Evolutionary conservation across 1,284 basidiomycete genomes (phyloP), one percentile per base, ranked within the genome.

Genomic region (Stygiomarasmius scandens): DNA sequence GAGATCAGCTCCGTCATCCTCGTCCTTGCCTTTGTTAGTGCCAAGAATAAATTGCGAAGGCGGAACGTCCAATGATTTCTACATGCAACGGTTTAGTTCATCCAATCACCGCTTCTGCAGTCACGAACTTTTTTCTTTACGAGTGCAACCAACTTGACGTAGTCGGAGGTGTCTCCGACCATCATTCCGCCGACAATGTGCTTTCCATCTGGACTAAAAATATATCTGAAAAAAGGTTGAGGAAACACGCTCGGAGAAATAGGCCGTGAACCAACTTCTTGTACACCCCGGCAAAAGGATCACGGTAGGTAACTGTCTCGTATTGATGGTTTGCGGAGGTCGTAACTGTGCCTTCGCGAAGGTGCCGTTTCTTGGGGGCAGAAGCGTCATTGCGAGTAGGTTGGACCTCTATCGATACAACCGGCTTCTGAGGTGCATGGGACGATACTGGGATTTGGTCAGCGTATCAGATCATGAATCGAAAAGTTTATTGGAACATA

Each of bases 121-220:
- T 14, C n/a, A 41, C 60, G 32, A 50, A 79, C 84, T 74, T 82
- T 85, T 75, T 90, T 90, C 76, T 87, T 90, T 46, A 89, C 85
- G 29, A 92, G 76, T 3, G 84, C 76, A 11, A 91, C 81, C 4
- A 92, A 76, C 71, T 90, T 91, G 61, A 85, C 80, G 63, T 84
- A 92, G 67, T 90, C 87, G 46, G 77, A 78, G 27, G 85, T 83
- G 65, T 92, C 89, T 1, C 90, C 90, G 14, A 92, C 83, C 89
- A 92, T 90, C 83, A 91, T 91, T 1, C 90, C 90, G 8, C 90
- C 90, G 4, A 93, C 71, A 2, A 93, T 73, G 62, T 89, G 81
- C 68, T 86, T 86, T 19, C 90, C 90, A 67, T 92, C 87, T 10
- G 79, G 78, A n/a, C 81, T 87, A 68, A 92, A 92, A 54, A 92